Conservation (phyloP, 352 stramenopile species). For the Phytopythium vexans region DNA sequence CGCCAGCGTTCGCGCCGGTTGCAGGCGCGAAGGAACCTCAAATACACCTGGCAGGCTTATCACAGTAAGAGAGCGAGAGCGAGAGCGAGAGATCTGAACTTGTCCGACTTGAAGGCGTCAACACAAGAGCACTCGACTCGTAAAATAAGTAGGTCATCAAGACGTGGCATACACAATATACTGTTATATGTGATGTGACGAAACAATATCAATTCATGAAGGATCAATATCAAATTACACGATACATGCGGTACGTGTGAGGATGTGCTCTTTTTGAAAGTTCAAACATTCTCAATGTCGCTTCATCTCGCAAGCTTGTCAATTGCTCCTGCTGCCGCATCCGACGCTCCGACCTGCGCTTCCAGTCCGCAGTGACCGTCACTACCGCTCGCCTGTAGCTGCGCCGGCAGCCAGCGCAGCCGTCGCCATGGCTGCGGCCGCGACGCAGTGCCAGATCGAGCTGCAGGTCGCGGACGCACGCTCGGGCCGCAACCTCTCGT, state of each 20-base stretch:
- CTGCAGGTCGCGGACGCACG: conserved; percentile 52
- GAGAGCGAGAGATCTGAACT: no score
- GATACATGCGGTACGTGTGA: no score
- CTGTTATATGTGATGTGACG: not conserved
- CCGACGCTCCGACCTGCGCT: not conserved
- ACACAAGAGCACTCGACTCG: no score
- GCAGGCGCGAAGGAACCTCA: no score
- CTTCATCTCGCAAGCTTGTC: conserved; percentile 1
- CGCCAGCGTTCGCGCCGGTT: no score
- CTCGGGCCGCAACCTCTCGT: conserved; percentile 43
- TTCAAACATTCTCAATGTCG: conserved; percentile 1
- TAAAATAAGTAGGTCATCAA: no score
- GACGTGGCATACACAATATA: not conserved
- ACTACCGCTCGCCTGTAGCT: not conserved
- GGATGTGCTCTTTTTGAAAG: conserved; percentile 2
- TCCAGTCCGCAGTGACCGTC: not conserved
- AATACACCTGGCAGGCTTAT: no score
- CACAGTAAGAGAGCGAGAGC: no score
- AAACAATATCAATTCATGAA: not conserved
- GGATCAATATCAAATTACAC: not conserved
- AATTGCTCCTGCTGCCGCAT: not conserved
- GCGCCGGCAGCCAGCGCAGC: not conserved
- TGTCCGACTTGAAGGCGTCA: no score
- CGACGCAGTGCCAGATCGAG: conserved; percentile 42
- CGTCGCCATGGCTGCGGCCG: not conserved